These are phyloP conservation scores for Phlebiopsis flavidoalba DNA, from an alignment of 768 basidiomycete genomes.

Conservation along the genomic window DNA sequence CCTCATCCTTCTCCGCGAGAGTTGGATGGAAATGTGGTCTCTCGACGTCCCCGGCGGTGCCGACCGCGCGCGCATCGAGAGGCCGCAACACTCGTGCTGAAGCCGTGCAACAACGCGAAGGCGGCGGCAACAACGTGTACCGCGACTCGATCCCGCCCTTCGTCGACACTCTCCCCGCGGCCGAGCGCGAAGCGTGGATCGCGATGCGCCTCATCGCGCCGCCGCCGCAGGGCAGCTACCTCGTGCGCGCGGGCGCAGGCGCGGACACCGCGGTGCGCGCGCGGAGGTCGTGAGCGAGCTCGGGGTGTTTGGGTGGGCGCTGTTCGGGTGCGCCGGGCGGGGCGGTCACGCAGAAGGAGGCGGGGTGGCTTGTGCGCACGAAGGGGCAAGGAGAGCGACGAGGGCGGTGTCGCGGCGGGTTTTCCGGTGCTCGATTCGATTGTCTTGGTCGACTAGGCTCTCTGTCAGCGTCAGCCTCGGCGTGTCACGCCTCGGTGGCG, in stretches of 20 bases:
- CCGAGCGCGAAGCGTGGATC: slow-evolving; percentile 84
- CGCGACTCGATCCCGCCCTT: slow-evolving; percentile 75
- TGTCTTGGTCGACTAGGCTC: slow-evolving; percentile 30
- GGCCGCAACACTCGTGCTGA: slow-evolving; percentile 69
- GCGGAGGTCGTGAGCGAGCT: slow-evolving; percentile 83
- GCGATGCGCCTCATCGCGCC: slow-evolving; percentile 91
- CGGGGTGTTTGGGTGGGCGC: slow-evolving; percentile 85
- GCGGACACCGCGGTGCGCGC: slow-evolving; percentile 43
- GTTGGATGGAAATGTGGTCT: slow-evolving; percentile 89
- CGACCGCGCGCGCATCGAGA: slow-evolving; percentile 41
- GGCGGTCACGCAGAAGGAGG: slow-evolving; percentile 53
- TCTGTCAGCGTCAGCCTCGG: background rate
- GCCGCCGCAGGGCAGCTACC: slow-evolving; percentile 63
- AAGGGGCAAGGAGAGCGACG: slow-evolving; percentile 89
- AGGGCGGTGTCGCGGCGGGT: slow-evolving; percentile 73
- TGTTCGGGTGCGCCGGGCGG: slow-evolving; percentile 55
- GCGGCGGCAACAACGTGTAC: slow-evolving; percentile 96
- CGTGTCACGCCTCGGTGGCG: background rate
- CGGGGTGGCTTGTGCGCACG: slow-evolving; percentile 83
- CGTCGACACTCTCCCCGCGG: slow-evolving; percentile 52
- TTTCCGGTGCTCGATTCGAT: slow-evolving; percentile 40
- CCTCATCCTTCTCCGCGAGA: slow-evolving; percentile 54
- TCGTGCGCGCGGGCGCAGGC: slow-evolving; percentile 63
- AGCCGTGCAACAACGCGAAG: slow-evolving; percentile 98
- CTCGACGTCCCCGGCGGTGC: slow-evolving; percentile 43